Conservation (phyloP, 305 asterid genomes). For the Solanum hybrid region DNA sequence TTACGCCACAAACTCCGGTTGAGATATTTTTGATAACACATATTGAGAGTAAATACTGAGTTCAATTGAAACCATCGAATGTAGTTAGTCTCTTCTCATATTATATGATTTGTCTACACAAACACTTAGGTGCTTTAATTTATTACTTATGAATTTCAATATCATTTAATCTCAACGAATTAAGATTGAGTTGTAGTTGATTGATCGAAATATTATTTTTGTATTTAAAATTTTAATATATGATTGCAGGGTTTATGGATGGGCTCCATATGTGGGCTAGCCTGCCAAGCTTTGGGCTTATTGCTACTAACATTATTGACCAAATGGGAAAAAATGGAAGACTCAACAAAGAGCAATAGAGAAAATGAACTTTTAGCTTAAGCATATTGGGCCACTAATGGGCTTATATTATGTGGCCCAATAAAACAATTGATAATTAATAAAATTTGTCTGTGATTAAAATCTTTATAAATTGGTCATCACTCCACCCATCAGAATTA, state of each 20-base stretch:
- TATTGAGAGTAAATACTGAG: not conserved
- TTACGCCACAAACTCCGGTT: not conserved
- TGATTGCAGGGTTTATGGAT: constrained; percentile 40
- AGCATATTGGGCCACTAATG: not conserved
- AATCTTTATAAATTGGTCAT: not conserved
- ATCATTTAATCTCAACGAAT: not conserved
- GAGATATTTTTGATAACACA: not conserved
- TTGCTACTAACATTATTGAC: constrained; percentile 30
- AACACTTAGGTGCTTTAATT: not conserved
- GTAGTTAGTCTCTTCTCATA: not conserved
- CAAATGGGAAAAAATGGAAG: constrained; percentile 30
- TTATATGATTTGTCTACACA: not conserved
- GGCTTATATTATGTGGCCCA: not conserved
- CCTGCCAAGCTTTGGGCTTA: constrained; percentile 32
- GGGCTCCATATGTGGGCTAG: constrained; percentile 41
- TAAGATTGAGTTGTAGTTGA: not conserved
- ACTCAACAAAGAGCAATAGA: not conserved
- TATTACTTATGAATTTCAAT: not conserved
- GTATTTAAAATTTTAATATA: not conserved
- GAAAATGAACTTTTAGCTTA: not conserved
- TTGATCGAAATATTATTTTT: not conserved
- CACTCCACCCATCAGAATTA: not conserved
- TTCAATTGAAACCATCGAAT: not conserved
- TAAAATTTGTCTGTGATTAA: not conserved
- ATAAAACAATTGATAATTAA: not conserved